Evolutionary conservation across 2,329 filamentous ascomycete genomes (phyloP), one percentile per base, ranked within the genome.

Genomic region (Aspergillus ochraceoroseus): DNA sequence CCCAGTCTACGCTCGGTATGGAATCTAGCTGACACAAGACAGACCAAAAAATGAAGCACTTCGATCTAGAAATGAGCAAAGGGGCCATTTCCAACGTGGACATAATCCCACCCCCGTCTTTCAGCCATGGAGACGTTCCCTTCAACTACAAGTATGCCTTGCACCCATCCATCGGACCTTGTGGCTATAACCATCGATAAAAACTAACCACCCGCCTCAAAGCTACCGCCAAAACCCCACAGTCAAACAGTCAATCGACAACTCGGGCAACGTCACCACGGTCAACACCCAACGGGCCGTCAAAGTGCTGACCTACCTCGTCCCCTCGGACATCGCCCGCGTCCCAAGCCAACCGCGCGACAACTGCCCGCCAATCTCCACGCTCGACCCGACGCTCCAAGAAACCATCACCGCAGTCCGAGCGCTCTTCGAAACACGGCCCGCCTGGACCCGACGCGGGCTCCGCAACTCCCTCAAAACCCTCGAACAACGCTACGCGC

Each of bases 171-270:
- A 14, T 26, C 19, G 9, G 11, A 5, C 7, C 13, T 7, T 26
- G 20, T 44, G 2, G 23, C 42, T 7, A 37, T 41, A 25, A 50
- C 60, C 42, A 38, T 49, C 37, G 20, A 20, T 3, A 13, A 31
- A 19, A 58, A 55, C 40, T 61, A 22, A 46, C 15, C 5, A 28
- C 25, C 47, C 52, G n/a, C n/a, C n/a, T n/a, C n/a, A 82, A 63
- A 81, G 81, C 48, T 95, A 94, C 65, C 82, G 85, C 25, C 90
- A 95, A 65, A 95, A 95, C 47, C 79, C 85, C 0, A 83, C 83
- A 38, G 83, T 89, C 17, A 80, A 80, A 38, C 80, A 79, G 43
- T 67, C 70, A 3, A 62, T 74, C 30, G 75, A 80, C 38, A 74
- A 71, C 52, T 48, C 74, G 70, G 63, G 77, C 72, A 64, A 85